Conservation (phyloP, 2,329 filamentous ascomycete species). For the Pseudogymnoascus sp. region DNA sequence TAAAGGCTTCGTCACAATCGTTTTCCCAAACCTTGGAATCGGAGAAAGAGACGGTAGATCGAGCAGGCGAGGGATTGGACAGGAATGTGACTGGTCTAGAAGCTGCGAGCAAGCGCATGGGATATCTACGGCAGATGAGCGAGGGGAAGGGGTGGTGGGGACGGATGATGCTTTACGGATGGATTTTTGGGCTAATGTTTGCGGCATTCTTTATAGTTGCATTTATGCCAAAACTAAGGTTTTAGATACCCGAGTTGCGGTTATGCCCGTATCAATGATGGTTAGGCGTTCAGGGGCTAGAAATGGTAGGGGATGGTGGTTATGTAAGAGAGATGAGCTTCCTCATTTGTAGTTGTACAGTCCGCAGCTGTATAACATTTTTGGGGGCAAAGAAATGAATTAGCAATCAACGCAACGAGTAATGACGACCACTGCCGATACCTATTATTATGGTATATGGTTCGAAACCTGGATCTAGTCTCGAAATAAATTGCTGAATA, state of each 20-base stretch:
- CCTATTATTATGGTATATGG: neutral
- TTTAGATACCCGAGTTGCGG: slow-evolving; percentile 40
- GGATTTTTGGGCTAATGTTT: slow-evolving; percentile 79
- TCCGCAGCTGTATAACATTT: neutral
- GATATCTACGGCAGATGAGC: slow-evolving; percentile 67
- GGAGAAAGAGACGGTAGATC: slow-evolving; percentile 64
- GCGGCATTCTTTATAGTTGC: slow-evolving; percentile 73
- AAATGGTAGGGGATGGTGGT: slow-evolving; percentile 9
- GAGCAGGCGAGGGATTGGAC: slow-evolving; percentile 69
- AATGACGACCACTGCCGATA: neutral
- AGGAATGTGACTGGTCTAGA: slow-evolving; percentile 71
- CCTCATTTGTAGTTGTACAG: neutral
- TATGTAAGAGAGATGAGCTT: slow-evolving; percentile 1
- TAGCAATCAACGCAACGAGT: neutral
- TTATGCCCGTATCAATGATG: slow-evolving; percentile 1
- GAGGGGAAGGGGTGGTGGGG: slow-evolving; percentile 88
- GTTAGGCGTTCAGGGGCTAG: slow-evolving; percentile 4
- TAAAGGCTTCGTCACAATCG: slow-evolving; percentile 67
- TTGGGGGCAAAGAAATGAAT: neutral
- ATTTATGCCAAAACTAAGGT: slow-evolving; percentile 79
- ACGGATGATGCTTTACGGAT: slow-evolving; percentile 73
- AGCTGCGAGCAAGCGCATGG: slow-evolving; percentile 70
- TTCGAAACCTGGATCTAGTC: neutral
- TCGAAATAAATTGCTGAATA: neutral
- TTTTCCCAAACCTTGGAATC: slow-evolving; percentile 67